Conservation (phyloP, 139 green algal genomes). For the Ettlia oleoabundans region DNA sequence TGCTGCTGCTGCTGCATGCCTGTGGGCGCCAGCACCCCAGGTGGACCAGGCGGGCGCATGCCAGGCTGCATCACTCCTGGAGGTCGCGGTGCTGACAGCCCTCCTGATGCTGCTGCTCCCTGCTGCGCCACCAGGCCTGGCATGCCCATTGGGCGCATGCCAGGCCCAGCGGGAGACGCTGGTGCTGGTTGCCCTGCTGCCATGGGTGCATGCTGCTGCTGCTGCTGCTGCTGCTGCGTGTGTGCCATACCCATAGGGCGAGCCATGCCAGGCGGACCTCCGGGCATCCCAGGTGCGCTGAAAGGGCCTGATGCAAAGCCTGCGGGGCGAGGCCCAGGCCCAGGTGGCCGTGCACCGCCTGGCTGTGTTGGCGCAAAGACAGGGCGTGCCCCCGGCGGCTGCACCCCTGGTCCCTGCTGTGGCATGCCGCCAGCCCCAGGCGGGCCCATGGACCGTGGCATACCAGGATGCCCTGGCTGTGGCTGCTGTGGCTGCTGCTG, state of each 20-base stretch:
- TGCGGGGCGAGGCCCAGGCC: neutral
- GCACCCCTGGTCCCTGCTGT: slow-evolving; percentile 13
- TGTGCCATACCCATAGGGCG: neutral
- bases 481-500: slow-evolving; percentile 35
- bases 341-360: neutral
- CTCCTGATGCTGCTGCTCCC: neutral
- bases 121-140: neutral
- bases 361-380: neutral
- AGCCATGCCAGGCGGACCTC: slow-evolving; percentile 3
- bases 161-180: neutral
- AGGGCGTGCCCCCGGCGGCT: neutral
- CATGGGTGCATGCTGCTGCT: slow-evolving; percentile 28
- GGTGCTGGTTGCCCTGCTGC: neutral
- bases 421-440: slow-evolving; percentile 1
- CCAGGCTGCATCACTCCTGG: neutral
- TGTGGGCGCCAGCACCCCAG: neutral
- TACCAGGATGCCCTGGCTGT: slow-evolving; percentile 10
- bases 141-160: neutral
- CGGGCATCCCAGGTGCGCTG: neutral
- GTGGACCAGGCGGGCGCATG: neutral
- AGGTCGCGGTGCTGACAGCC: neutral
- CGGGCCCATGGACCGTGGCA: neutral
- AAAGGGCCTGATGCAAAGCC: slow-evolving; percentile 8
- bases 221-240: neutral
- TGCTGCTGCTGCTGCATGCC: neutral